phyloP scores from a whole-genome alignment of 257 asterid genomes.

The Primulina huaijiensis region DNA sequence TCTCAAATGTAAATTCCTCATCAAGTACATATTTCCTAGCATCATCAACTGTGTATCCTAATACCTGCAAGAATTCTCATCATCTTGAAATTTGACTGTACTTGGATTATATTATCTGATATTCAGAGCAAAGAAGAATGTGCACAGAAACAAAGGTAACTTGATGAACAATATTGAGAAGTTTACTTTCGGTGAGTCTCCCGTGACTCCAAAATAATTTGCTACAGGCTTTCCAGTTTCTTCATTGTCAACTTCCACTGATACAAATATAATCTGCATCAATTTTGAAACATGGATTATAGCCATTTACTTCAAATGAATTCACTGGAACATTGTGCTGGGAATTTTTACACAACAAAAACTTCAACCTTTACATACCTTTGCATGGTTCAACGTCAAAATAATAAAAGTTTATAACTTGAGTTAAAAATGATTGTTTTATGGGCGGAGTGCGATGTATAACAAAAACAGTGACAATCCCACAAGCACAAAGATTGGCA shows the following conservation, averaged over 20 bases:
- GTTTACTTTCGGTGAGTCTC: constrained; percentile 64
- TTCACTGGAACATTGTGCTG: not conserved
- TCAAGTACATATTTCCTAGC: constrained; percentile 53
- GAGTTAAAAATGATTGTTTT: not conserved
- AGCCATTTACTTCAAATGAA: constrained; percentile 13
- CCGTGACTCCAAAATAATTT: constrained; percentile 73
- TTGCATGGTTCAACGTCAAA: not conserved
- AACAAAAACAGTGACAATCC: not conserved
- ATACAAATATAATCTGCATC: constrained; percentile 72
- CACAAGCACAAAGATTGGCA: not conserved
- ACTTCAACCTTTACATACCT: not conserved
- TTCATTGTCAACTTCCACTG: constrained; percentile 69
- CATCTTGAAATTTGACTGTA: constrained; percentile 19
- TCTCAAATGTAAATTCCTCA: constrained; percentile 61
- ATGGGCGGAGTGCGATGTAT: not conserved
- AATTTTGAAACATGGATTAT: constrained; percentile 24
- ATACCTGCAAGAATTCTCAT: constrained; percentile 43
- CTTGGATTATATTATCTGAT: not conserved
- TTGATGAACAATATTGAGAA: constrained; percentile 27
- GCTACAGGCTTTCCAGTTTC: constrained; percentile 90
- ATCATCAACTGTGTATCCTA: constrained; percentile 69
- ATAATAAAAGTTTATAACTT: not conserved
- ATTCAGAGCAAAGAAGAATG: constrained; percentile 13
- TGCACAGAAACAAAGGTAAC: constrained; percentile 19
- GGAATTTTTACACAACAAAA: constrained; percentile 16